These are phyloP conservation scores for Didymella pinodella DNA, from an alignment of 2,329 filamentous ascomycete species.

Conservation along the genomic window DNA sequence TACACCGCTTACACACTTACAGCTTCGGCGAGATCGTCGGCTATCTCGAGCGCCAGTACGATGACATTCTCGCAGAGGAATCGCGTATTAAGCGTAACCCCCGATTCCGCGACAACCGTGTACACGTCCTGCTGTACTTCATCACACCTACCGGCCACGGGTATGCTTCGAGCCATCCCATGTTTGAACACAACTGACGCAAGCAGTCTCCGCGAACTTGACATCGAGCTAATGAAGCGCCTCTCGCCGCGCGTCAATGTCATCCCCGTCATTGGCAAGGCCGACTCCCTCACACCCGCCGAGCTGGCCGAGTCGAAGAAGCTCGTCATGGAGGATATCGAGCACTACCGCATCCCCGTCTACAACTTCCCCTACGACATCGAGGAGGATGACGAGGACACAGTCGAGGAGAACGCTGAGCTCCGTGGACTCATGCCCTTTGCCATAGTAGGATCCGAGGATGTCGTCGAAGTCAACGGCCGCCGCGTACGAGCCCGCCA, in stretches of 20 bases:
- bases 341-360: conserved; percentile 98
- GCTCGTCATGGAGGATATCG: conserved; percentile 99
- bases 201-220: conserved; percentile 89
- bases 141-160: conserved; percentile 98
- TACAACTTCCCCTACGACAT: conserved; percentile 99
- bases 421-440: conserved; percentile 98
- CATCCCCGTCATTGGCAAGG: conserved; percentile 98
- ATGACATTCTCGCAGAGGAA: conserved; percentile 98
- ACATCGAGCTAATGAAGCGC: conserved; percentile 99
- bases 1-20: conserved; percentile 28
- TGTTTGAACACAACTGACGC: conserved; percentile 24
- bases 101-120: conserved; percentile 98
- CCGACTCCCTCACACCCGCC: conserved; percentile 93
- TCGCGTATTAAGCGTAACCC: conserved; percentile 99
- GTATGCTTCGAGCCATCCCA: conserved; percentile 59
- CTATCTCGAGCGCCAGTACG: conserved; percentile 98
- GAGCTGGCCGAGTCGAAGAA: conserved; percentile 99
- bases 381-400: conserved; percentile 99
- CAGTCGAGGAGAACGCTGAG: conserved; percentile 98
- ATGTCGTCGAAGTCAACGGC: conserved; percentile 91
- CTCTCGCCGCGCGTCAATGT: conserved; percentile 98
- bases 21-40: conserved; percentile 98
- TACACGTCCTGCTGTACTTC: conserved; percentile 98
- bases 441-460: conserved; percentile 97
- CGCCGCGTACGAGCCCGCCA: conserved; percentile 92